Base-by-base conservation (phyloP, 2,329 filamentous ascomycete genomes). In the Blastomyces emzantsi region DNA sequence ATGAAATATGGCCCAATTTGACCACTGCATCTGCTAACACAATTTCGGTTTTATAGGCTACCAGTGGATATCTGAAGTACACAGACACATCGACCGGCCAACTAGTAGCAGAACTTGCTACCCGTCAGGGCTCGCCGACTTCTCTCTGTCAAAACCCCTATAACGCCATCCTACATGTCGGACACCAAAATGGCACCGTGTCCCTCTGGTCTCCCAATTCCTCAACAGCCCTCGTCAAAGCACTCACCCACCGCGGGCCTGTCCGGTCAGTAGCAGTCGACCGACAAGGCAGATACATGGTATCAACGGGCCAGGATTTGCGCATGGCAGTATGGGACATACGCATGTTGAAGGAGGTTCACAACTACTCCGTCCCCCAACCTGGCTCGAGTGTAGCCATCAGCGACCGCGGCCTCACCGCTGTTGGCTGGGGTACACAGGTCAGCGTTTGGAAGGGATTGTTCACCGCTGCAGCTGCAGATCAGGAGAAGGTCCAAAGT, bases 241-340 rank as follows among this genome's bases (percentile, higher is more conserved):
- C 97, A 47, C 83, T 97, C 47, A 90, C 91, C 17, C 93, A 99
- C 77, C 85, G 86, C 64, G 94, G 94, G 5, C 94, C 94, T 0
- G 92, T 99, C 3, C 86, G 92, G 63, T 87, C 90, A 13, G 75
- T 97, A 59, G 90, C 90, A 1, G 82, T 97, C 52, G 93, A 99
- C 73, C 85, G 92, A 65, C 90, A 93, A 74, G 94, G 94, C 28
- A 86, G 89, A 64, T 99, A 97, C 78, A 97, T 97, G 93, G 91
- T 96, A 13, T 91, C 92, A 3, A 88, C 90, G 0, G 93, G 92
- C 1, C 91, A 96, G 73, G 93, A 97, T 74, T 82, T 87, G 68
- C 90, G 89, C 73, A 95, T 96, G 89, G 87, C 89, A n/a, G 87
- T 96, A 15, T 97, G 93, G 92, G 93, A 97, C 73, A 88, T 97